These are phyloP conservation scores for cucumber (Cucumis sativus) DNA, from an alignment of 306 rosid genomes.

Conservation along the genomic window DNA sequence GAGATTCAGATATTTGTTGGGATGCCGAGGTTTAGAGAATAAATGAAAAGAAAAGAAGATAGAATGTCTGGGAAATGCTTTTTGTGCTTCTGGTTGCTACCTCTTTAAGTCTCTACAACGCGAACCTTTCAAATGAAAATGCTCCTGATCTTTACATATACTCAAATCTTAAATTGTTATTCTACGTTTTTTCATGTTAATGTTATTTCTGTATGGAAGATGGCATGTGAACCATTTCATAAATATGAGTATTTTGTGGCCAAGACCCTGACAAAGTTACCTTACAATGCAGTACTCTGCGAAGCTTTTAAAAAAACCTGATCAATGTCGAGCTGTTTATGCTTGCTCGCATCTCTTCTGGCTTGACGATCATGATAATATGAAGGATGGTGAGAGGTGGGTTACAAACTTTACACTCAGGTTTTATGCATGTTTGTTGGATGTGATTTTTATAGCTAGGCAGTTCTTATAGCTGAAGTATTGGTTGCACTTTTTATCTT, in stretches of 20 bases:
- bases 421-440: not conserved
- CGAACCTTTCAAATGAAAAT: not conserved
- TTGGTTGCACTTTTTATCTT: not conserved
- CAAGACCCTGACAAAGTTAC: not conserved
- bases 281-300: slow-evolving; percentile 63
- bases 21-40: not conserved
- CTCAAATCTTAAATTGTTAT: not conserved
- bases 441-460: not conserved
- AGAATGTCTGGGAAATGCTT: not conserved
- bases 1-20: not conserved
- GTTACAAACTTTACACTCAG: not conserved
- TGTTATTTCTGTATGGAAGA: not conserved
- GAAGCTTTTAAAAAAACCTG: slow-evolving; percentile 92
- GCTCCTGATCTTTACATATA: not conserved
- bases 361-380: slow-evolving; percentile 77
- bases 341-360: slow-evolving; percentile 92
- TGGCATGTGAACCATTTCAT: not conserved
- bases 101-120: not conserved
- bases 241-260: not conserved
- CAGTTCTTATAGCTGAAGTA: not conserved
- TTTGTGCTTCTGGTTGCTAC: not conserved
- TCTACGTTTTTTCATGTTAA: not conserved
- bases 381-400: slow-evolving; percentile 97
- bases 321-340: slow-evolving; percentile 90
- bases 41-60: not conserved